phyloP scores from a whole-genome alignment of 2,329 filamentous ascomycete species.

The Fusarium pseudograminearum region DNA sequence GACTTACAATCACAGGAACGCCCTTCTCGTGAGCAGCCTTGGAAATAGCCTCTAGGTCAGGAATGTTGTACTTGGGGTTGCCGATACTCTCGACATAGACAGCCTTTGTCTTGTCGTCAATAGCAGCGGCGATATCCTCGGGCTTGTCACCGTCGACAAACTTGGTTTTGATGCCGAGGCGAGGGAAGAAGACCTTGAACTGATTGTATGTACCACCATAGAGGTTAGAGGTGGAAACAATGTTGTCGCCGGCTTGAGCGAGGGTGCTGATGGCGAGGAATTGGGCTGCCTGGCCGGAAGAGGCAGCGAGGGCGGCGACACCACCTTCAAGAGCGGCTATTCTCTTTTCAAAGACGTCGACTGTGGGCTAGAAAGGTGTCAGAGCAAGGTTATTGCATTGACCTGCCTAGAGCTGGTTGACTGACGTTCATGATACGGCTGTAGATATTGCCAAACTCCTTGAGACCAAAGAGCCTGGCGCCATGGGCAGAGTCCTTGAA shows the following conservation, averaged over 20 bases:
- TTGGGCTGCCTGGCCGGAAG: constrained; percentile 90
- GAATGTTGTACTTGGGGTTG: constrained; percentile 93
- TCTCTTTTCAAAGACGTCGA: constrained; percentile 96
- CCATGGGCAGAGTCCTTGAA: constrained; percentile 98
- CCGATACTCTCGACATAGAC: constrained; percentile 93
- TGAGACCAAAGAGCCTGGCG: constrained; percentile 93
- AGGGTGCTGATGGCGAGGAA: constrained; percentile 90
- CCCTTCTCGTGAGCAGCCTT: constrained; percentile 79
- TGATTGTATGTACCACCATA: constrained; percentile 98
- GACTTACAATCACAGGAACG: constrained; percentile 70
- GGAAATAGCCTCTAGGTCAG: constrained; percentile 88
- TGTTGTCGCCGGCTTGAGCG: constrained; percentile 91
- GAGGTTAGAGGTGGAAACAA: constrained; percentile 88
- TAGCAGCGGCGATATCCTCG: constrained; percentile 81
- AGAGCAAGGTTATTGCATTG: neutral
- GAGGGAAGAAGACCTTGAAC: constrained; percentile 89
- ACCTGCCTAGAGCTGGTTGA: constrained; percentile 18
- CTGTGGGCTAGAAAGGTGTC: constrained; percentile 74
- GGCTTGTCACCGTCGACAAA: constrained; percentile 86
- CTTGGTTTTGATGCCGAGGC: constrained; percentile 89
- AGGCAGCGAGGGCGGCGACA: constrained; percentile 83
- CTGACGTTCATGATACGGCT: constrained; percentile 92
- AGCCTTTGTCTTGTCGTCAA: constrained; percentile 94
- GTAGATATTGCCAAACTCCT: constrained; percentile 98
- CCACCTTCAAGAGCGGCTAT: constrained; percentile 96